phyloP scores from a whole-genome alignment of 768 basidiomycete genomes.

The Amanita thiersii region DNA sequence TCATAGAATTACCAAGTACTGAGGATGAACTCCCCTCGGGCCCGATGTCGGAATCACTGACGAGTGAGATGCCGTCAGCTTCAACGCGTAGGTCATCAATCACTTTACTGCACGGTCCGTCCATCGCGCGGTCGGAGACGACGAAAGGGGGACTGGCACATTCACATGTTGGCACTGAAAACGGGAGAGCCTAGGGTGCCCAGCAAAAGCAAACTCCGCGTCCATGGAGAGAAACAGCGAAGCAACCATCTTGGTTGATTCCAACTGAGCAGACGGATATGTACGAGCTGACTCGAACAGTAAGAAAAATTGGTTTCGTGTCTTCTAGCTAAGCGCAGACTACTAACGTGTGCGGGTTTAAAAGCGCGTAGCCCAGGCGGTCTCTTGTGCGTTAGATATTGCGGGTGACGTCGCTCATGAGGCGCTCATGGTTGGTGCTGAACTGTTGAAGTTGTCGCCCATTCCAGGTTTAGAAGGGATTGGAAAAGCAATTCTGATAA shows the following conservation, averaged over 20 bases:
- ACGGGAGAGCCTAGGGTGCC: not conserved
- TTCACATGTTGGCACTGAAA: not conserved
- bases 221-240: slow-evolving; percentile 7
- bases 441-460: slow-evolving; percentile 37
- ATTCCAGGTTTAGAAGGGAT: slow-evolving; percentile 41
- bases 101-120: not conserved
- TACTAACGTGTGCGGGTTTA: not conserved
- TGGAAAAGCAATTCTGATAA: slow-evolving; percentile 36
- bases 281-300: slow-evolving; percentile 23
- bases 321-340: no score
- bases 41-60: no score
- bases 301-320: slow-evolving; percentile 11
- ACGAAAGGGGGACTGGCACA: not conserved
- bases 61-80: no score
- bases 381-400: slow-evolving; percentile 24
- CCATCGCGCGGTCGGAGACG: not conserved
- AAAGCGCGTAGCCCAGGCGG: slow-evolving; percentile 22
- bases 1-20: no score
- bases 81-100: not conserved
- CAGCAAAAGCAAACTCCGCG: slow-evolving; percentile 2
- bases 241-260: slow-evolving; percentile 10
- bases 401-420: slow-evolving; percentile 27
- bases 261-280: slow-evolving; percentile 24
- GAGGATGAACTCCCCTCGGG: no score
- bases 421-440: slow-evolving; percentile 23